Conservation (phyloP, 768 basidiomycete genomes). For the Gloeopeniophorella convolvens region DNA sequence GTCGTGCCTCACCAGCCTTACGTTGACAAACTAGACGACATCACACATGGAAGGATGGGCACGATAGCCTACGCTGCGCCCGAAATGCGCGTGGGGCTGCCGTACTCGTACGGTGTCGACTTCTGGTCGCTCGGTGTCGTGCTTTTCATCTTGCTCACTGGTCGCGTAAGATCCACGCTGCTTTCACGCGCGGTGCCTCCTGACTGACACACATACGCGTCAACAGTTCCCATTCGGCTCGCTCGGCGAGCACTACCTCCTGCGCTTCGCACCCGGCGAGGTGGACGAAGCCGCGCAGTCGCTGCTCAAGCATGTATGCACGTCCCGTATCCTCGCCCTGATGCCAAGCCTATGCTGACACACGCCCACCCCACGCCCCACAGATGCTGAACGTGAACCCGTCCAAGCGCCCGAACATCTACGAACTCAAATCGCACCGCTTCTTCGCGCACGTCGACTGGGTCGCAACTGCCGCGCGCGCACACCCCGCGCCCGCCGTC, state of each 20-base stretch:
- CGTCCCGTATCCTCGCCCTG: no score
- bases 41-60: slow-evolving; percentile 15
- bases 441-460: slow-evolving; percentile 19
- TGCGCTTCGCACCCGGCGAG: slow-evolving; percentile 12
- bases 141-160: slow-evolving; percentile 19
- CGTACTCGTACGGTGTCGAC: slow-evolving; percentile 21
- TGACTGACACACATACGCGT: not conserved
- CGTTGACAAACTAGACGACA: not conserved
- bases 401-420: slow-evolving; percentile 7
- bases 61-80: slow-evolving; percentile 18
- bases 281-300: slow-evolving; percentile 16
- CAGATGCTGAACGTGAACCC: slow-evolving; percentile 15
- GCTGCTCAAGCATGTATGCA: slow-evolving; percentile 13
- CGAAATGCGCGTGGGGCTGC: slow-evolving; percentile 15
- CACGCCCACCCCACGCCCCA: not conserved
- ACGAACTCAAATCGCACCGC: slow-evolving; percentile 15
- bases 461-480: slow-evolving; percentile 7
- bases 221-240: slow-evolving; percentile 19
- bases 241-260: slow-evolving; percentile 9
- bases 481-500: slow-evolving; percentile 6
- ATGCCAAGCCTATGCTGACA: no score
- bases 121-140: slow-evolving; percentile 21
- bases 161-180: slow-evolving; percentile 11
- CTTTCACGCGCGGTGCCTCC: not conserved
- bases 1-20: slow-evolving; percentile 14